Evolutionary conservation across 1,139 yeast species (phyloP).

Genomic region (Debaryomyces sp.): DNA sequence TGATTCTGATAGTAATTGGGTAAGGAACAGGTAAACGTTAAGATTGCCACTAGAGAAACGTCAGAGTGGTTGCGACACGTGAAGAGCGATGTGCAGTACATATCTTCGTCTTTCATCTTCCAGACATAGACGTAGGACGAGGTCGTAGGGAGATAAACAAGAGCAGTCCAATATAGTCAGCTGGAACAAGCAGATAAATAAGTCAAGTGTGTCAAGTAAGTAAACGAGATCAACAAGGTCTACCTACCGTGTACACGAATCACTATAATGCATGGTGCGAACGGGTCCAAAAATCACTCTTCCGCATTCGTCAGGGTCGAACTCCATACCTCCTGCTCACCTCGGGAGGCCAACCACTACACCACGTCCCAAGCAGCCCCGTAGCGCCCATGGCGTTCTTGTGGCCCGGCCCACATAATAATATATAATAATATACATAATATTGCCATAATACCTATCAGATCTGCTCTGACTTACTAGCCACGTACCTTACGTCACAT

Average conservation of each 20-base stretch:
- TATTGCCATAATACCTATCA: not conserved
- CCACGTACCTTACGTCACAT: not conserved
- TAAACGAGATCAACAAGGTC: no score
- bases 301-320: no score
- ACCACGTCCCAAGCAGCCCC: not conserved
- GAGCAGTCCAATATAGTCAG: no score
- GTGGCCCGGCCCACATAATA: not conserved
- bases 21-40: not conserved
- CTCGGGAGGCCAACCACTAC: no score
- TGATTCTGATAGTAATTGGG: not conserved
- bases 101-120: not conserved
- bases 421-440: not conserved
- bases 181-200: no score
- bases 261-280: no score
- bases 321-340: no score
- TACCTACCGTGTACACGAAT: no score
- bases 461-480: not conserved
- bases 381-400: not conserved
- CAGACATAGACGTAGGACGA: no score
- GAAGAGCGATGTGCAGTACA: not conserved
- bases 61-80: not conserved
- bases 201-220: no score
- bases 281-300: no score
- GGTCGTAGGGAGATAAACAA: no score
- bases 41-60: slow-evolving; percentile 3